These are phyloP conservation scores for Strobilomyces confusus DNA, from an alignment of 768 basidiomycete species.

Conservation along the genomic window DNA sequence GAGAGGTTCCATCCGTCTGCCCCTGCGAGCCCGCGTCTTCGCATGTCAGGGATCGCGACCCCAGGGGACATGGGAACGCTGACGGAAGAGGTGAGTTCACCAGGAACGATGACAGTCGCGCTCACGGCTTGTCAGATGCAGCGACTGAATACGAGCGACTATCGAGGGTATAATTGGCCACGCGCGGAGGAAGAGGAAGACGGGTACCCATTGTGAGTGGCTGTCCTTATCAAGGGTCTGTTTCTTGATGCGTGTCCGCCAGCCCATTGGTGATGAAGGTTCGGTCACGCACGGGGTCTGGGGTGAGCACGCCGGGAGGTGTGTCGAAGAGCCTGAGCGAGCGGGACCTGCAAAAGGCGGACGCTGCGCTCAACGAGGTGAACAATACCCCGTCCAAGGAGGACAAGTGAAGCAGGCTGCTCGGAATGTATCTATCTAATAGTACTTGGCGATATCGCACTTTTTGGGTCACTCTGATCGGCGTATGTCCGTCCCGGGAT, in stretches of 20 bases:
- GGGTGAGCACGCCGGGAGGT: conserved; percentile 82
- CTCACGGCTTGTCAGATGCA: conserved; percentile 62
- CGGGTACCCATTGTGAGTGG: conserved; percentile 78
- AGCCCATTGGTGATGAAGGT: conserved; percentile 91
- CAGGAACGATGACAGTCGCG: neutral
- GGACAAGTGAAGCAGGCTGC: neutral
- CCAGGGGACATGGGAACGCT: conserved; percentile 92
- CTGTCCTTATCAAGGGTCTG: conserved; percentile 13
- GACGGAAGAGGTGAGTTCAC: conserved; percentile 65
- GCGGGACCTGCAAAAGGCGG: conserved; percentile 80
- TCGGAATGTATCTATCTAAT: conserved; percentile 19
- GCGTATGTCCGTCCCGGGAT: conserved; percentile 12
- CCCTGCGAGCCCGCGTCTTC: conserved; percentile 84
- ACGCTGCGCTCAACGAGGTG: conserved; percentile 64
- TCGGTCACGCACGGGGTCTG: conserved; percentile 74
- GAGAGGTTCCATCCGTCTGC: conserved; percentile 71
- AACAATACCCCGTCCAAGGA: neutral
- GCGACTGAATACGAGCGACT: conserved; percentile 80
- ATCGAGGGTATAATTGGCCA: conserved; percentile 59
- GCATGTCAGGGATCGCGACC: conserved; percentile 72
- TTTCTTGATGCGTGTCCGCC: neutral
- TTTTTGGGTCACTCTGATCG: neutral
- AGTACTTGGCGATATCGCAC: neutral
- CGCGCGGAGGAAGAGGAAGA: conserved; percentile 81
- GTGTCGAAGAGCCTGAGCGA: conserved; percentile 79